These are phyloP conservation scores for Solioccasus polychromus DNA, from an alignment of 768 basidiomycete genomes.

Conservation along the genomic window DNA sequence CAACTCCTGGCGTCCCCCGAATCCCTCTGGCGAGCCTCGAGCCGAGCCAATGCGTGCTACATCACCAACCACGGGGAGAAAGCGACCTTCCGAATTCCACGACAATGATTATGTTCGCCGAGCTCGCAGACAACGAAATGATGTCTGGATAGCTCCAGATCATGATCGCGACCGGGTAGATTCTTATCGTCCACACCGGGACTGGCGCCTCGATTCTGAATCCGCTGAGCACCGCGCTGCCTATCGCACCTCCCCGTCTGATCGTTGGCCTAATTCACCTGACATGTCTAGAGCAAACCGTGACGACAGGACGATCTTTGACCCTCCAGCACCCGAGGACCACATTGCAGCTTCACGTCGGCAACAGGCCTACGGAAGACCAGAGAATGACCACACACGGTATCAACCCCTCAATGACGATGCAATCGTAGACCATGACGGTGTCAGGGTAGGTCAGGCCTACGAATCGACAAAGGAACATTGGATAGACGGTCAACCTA, in stretches of 20 bases:
- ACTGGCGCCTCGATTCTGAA: slow-evolving; percentile 14
- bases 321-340: neutral
- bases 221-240: slow-evolving; percentile 10
- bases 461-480: slow-evolving; percentile 16
- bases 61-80: slow-evolving; percentile 16
- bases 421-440: slow-evolving; percentile 1
- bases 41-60: slow-evolving; percentile 16
- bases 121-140: slow-evolving; percentile 23
- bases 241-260: slow-evolving; percentile 6
- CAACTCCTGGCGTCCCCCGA: slow-evolving; percentile 9
- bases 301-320: slow-evolving; percentile 9
- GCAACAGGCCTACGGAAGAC: slow-evolving; percentile 11
- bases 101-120: slow-evolving; percentile 21
- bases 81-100: slow-evolving; percentile 19
- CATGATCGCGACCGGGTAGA: slow-evolving; percentile 5
- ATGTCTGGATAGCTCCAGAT: slow-evolving; percentile 18
- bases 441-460: slow-evolving; percentile 4
- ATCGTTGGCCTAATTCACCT: slow-evolving; percentile 4
- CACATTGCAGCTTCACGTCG: neutral
- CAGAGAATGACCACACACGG: slow-evolving; percentile 13
- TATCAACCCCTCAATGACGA: slow-evolving; percentile 6
- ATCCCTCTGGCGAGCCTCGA: slow-evolving; percentile 9
- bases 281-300: slow-evolving; percentile 5
- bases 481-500: slow-evolving; percentile 10
- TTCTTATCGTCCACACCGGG: slow-evolving; percentile 5